Conservation (phyloP, 2,329 filamentous ascomycete genomes). For the Periconia sp. region DNA sequence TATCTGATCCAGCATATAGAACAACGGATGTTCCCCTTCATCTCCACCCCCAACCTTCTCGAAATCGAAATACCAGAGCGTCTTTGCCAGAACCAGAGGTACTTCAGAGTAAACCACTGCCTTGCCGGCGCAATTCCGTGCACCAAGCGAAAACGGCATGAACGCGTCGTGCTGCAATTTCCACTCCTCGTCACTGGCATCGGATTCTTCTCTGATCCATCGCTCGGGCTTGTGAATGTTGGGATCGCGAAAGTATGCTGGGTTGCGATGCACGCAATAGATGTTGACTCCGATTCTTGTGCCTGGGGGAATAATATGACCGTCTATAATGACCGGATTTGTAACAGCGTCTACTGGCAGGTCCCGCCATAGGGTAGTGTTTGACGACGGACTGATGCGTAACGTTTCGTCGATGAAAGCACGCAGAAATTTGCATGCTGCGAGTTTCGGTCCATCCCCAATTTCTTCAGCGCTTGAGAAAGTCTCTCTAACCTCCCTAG, state of each 20-base stretch:
- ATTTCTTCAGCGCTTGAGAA: background rate
- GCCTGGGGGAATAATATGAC: conserved; percentile 8
- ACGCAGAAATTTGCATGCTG: conserved; percentile 14
- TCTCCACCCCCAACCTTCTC: too few relatives aligned
- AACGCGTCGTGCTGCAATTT: conserved; percentile 6
- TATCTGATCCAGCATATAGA: too few relatives aligned
- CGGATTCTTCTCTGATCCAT: background rate
- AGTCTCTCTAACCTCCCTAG: too few relatives aligned
- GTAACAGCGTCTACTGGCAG: background rate
- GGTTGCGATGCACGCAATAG: conserved; percentile 8
- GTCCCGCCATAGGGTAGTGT: conserved; percentile 6
- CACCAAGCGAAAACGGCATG: conserved; percentile 6
- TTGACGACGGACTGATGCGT: conserved; percentile 12
- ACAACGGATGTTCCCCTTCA: too few relatives aligned
- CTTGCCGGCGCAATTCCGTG: conserved; percentile 7
- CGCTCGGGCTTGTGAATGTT: conserved; percentile 1
- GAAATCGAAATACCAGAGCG: too few relatives aligned
- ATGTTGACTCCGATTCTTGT: conserved; percentile 11
- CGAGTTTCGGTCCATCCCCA: conserved; percentile 8
- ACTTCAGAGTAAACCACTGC: conserved; percentile 9
- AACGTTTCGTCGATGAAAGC: conserved; percentile 23
- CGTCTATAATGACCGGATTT: conserved; percentile 7
- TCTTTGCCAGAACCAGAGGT: too few relatives aligned
- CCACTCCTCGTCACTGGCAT: background rate
- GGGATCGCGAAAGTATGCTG: conserved; percentile 1